Evolutionary conservation across 345 rosid genomes (phyloP).

Genomic region (Noccaea bulbosa): DNA sequence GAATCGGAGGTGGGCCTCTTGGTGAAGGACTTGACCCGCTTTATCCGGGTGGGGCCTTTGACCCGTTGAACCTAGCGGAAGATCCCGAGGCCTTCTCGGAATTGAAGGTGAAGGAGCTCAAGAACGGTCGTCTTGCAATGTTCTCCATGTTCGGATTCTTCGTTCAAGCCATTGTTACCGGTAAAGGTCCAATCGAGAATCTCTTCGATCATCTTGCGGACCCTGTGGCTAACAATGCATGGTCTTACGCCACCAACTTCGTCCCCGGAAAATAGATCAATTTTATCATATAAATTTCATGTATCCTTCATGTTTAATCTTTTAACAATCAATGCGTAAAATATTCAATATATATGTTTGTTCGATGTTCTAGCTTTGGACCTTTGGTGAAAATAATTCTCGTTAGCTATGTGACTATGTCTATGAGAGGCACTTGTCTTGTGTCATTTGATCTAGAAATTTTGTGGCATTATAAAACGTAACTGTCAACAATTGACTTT

Average conservation of each 20-base stretch:
- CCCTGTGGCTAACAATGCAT: slow-evolving; percentile 58
- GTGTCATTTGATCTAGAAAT: too few species aligned
- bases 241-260: slow-evolving; percentile 57
- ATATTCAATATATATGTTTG: too few species aligned
- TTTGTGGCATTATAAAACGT: too few species aligned
- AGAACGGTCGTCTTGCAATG: slow-evolving; percentile 55
- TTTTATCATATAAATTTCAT: neutral
- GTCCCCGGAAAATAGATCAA: slow-evolving; percentile 50
- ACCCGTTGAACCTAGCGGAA: slow-evolving; percentile 56
- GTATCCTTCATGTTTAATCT: too few species aligned
- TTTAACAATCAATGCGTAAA: too few species aligned
- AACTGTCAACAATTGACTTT: too few species aligned
- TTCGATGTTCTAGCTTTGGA: too few species aligned
- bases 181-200: slow-evolving; percentile 54
- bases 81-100: slow-evolving; percentile 57
- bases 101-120: slow-evolving; percentile 54
- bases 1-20: slow-evolving; percentile 56
- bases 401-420: too few species aligned
- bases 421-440: too few species aligned
- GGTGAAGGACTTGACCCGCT: slow-evolving; percentile 57
- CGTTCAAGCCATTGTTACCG: slow-evolving; percentile 58
- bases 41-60: slow-evolving; percentile 59
- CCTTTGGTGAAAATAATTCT: too few species aligned
- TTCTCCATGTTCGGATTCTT: slow-evolving; percentile 62
- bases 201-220: slow-evolving; percentile 50